Base-by-base conservation (phyloP, 2,329 filamentous ascomycete genomes). In the Cadophora sp. region DNA sequence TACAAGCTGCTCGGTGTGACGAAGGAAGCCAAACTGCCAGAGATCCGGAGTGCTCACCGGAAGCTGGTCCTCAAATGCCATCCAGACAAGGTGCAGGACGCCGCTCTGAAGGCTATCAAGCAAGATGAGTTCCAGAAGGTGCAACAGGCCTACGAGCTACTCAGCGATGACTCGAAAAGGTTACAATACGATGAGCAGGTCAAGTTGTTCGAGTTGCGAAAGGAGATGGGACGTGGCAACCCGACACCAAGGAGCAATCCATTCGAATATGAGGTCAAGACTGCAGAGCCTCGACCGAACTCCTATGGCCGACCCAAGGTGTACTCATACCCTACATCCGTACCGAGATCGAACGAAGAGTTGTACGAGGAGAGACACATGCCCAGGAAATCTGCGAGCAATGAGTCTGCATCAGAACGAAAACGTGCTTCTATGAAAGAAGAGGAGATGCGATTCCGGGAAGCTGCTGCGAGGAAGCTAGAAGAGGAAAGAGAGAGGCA, bases 41-140 rank as follows among this genome's bases (percentile, higher is more conserved):
- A 90, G 73, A 95, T 97, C 78, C 91, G 92, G 75, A 85, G 87
- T 61, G 91, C 92, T 18, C 90, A 97, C 81, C 89, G 92, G 74
- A 97, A 96, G 79, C 88, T 96, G 48, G 92, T 93, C 43, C 86
- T 97, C 73, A 93, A 92, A 79, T 94, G 91, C 77, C 94, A 97
- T 74, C 94, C 94, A 41, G 94, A 97, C 83, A 97, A 97, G 81
- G 88, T 97, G 70, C 90, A 93, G 72, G 87, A 78, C 68, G 68
- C 73, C 56, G 83, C 87, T 18, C 83, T 91, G 74, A 96, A 96
- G 80, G 87, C 88, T 67, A 82, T 88, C 73, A 96, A 94, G 79
- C 89, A 92, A 73, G 90, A 93, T 73, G 90, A 97, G 79, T 99
- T 98, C 76, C 94, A 97, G 80, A 89, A 89, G 77, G 92, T 98